Base-by-base conservation (phyloP, 176 grass and related monocot genomes). In the Oryza punctata region DNA sequence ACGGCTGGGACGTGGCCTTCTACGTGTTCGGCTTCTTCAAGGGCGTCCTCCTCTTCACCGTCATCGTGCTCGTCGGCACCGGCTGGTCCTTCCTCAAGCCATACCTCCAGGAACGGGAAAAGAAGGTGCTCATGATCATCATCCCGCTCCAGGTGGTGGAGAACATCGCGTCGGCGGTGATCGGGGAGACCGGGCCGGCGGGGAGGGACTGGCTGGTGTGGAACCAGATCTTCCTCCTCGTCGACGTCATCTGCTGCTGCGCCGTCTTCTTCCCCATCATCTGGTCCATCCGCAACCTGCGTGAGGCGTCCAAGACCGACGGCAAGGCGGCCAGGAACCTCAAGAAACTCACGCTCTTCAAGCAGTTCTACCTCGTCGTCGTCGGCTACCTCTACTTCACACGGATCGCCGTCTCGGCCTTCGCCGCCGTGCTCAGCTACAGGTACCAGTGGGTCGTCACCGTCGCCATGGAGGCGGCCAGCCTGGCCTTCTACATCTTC, bases 311-410 rank as follows among this genome's bases (percentile, higher is more conserved):
- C 85, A 94, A 94, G 88, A 88, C 79, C 29, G 86, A 94, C 47
- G 83, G 88, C 30, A 94, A 94, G 88, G 92, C 92, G 1, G 88
- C 86, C 0, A 30, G 83, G n/a, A 94, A 94, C 86, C 92, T 94
- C 28, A 29, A 89, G 83, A 94, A 94, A 88, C 92, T 94, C 64
- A 91, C 86, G 0, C 86, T 94, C 60, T 94, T 94, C 92, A 91
- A 88, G 76, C 66, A 89, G 76, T 94, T 91, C 88, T 94, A 91
- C 83, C 47, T 89, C 2, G 88, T 94, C 0, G 83, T 94, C 3
- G 83, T 94, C 57, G 77, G 83, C 12, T 94, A 94, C 46, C 88
- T 94, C 45, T 94, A 94, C 89, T 91, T 91, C 92, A 94, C 92
- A 0, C 67, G 86, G 25, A 89, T 94, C 72, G 86, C 87, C 29